Conservation (phyloP, 345 rosid species). For the Atalantia buxifolia region DNA sequence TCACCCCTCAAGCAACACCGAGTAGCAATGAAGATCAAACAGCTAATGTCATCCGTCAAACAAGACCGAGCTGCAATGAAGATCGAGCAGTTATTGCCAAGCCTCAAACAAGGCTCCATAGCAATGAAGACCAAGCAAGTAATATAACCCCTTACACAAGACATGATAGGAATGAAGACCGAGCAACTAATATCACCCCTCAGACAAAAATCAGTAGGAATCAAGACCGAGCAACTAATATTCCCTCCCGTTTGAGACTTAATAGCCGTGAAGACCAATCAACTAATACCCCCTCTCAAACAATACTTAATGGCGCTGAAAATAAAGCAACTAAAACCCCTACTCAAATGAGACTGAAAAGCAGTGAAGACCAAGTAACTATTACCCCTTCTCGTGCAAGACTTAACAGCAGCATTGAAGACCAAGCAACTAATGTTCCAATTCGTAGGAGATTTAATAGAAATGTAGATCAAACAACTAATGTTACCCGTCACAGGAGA, state of each 20-base stretch:
- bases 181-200: neutral
- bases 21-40: constrained; percentile 7
- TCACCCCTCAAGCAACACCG: neutral
- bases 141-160: neutral
- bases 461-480: constrained; percentile 2
- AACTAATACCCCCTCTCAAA: neutral
- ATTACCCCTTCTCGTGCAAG: neutral
- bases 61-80: neutral
- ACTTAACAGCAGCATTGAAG: neutral
- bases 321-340: constrained; percentile 12
- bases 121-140: neutral
- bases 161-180: neutral
- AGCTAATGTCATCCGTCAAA: neutral
- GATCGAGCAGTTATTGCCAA: neutral
- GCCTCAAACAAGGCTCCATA: neutral
- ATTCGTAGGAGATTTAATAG: neutral
- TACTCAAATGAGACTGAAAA: neutral
- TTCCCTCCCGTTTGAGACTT: neutral
- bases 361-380: neutral
- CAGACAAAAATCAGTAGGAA: neutral
- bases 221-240: neutral
- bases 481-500: neutral
- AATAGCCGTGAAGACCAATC: neutral
- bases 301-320: neutral
- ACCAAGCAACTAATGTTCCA: neutral